Base-by-base conservation (phyloP, 2,329 filamentous ascomycete genomes). In the Colletotrichum sojae region DNA sequence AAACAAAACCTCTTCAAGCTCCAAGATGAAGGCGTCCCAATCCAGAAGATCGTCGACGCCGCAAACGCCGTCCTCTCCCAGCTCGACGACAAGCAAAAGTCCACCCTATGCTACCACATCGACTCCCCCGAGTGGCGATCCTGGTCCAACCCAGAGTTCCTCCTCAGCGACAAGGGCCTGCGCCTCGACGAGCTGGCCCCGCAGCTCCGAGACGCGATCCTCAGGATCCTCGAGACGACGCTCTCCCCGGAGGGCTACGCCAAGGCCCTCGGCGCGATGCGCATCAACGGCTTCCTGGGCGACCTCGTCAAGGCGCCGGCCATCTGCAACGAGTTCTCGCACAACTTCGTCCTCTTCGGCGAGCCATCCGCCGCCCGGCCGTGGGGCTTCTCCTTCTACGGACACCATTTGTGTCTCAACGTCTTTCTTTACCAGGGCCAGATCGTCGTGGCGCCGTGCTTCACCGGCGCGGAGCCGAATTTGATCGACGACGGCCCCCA, bases 381-480 rank as follows among this genome's bases (percentile, higher is more conserved):
- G 0, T 94, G 92, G 92, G 92, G 92, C 0, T 92, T 88, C 79
- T 88, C 89, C 0, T 89, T 94, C 74, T 95, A 94, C 79, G 93
- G 93, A 6, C 93, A 95, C 77, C 93, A 95, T 73, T 83, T 95
- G 2, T 94, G 91, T 73, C 84, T 95, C 2, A 90, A 90, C 73
- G 92, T 94, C 75, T 84, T 94, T 72, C 81, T 90, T 63, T 87
- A 90, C 75, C 83, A 83, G 39, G 79, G 81, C 0, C 90, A 94
- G 76, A 89, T 94, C 57, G 82, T 94, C 52, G 83, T 94, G 3
- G 89, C 88, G 0, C 93, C 93, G 0, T 93, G 90, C 80, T 95
- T 95, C 79, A 94, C 91, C 0, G 93, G 93, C 63, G 93, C 93
- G 0, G 93, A 95, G 78, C 93, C 93, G 0, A 94, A 95, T 73